Conservation (phyloP, 345 rosid species). For the Camelina sativa region DNA sequence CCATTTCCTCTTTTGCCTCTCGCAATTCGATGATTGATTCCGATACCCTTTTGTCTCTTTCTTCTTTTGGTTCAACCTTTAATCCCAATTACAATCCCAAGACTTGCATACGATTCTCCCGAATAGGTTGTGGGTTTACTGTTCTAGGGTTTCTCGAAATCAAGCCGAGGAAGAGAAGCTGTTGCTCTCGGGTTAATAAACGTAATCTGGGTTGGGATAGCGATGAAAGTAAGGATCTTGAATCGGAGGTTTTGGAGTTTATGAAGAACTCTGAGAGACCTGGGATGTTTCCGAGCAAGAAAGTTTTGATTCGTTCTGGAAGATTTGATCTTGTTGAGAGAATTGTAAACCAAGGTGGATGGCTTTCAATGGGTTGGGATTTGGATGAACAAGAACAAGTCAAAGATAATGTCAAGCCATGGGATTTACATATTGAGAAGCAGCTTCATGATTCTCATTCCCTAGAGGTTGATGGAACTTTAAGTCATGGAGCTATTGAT, state of each 20-base stretch:
- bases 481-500: constrained; percentile 39
- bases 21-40: constrained; percentile 43
- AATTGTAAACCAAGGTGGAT: constrained; percentile 68
- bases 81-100: background rate
- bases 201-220: constrained; percentile 46
- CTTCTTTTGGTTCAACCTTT: constrained; percentile 20
- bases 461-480: constrained; percentile 36
- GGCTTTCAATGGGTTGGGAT: constrained; percentile 95
- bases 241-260: constrained; percentile 83
- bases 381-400: constrained; percentile 50
- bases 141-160: constrained; percentile 44
- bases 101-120: constrained; percentile 5
- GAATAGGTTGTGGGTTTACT: constrained; percentile 35
- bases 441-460: constrained; percentile 29
- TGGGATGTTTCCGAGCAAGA: constrained; percentile 69
- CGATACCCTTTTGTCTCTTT: constrained; percentile 33
- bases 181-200: constrained; percentile 46
- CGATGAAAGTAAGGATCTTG: constrained; percentile 60
- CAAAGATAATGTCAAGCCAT: constrained; percentile 18
- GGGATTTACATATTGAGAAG: constrained; percentile 34
- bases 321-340: constrained; percentile 80
- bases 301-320: constrained; percentile 62
- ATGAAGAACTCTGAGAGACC: constrained; percentile 71
- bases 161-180: constrained; percentile 45
- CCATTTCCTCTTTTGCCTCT: constrained; percentile 41